Evolutionary conservation across 2,329 filamentous ascomycete species (phyloP).

Genomic region (Neoscytalidium dimidiatum): DNA sequence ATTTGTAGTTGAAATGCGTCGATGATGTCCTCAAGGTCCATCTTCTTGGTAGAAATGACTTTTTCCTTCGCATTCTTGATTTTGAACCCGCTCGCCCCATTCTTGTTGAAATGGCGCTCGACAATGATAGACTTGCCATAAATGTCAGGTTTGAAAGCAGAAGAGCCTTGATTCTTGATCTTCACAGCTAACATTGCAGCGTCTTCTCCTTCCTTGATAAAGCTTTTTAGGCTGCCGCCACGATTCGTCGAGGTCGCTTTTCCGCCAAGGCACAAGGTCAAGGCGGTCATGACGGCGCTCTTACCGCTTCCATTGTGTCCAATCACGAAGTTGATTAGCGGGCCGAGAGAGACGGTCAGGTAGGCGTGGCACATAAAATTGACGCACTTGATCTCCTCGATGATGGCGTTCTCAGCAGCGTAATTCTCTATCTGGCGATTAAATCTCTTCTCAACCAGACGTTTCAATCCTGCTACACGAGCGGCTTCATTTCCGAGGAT

Average conservation of each 20-base stretch:
- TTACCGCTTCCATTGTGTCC: constrained; percentile 98
- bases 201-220: constrained; percentile 73
- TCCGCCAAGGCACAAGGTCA: constrained; percentile 91
- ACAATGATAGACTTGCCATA: constrained; percentile 86
- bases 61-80: constrained; percentile 73
- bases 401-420: constrained; percentile 79
- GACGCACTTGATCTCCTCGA: constrained; percentile 81
- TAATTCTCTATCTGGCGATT: constrained; percentile 55
- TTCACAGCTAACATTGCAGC: constrained; percentile 56
- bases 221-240: constrained; percentile 81
- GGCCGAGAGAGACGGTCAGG: constrained; percentile 81
- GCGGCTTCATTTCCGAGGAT: not conserved
- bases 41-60: constrained; percentile 77
- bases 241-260: constrained; percentile 93
- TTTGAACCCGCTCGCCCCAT: constrained; percentile 80
- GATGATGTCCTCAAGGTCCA: constrained; percentile 86
- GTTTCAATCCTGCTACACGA: not conserved
- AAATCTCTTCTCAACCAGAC: constrained; percentile 15
- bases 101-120: constrained; percentile 82
- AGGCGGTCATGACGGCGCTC: constrained; percentile 89
- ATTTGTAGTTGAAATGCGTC: constrained; percentile 94
- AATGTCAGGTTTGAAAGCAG: constrained; percentile 78
- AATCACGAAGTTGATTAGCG: constrained; percentile 96
- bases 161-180: constrained; percentile 86
- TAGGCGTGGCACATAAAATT: constrained; percentile 97